Conservation (phyloP, 495 filamentous ascomycete species). For the Friedmanniomyces endolithicus region DNA sequence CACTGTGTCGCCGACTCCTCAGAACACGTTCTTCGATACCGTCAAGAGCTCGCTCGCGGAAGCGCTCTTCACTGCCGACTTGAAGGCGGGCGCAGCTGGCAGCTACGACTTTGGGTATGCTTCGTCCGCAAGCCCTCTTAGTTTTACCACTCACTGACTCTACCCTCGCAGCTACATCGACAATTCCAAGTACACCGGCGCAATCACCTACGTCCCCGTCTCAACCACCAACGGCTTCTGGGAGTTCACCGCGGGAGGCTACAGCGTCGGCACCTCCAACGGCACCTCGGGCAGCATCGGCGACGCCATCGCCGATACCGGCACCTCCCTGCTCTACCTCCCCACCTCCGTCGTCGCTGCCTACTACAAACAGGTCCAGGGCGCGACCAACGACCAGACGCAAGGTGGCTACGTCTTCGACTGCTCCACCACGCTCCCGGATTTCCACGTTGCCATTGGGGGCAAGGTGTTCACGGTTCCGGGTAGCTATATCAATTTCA, state of each 20-base stretch:
- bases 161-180: constrained; percentile 38
- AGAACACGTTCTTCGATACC: constrained; percentile 61
- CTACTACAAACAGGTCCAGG: constrained; percentile 51
- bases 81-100: constrained; percentile 53
- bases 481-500: constrained; percentile 39
- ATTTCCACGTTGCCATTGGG: constrained; percentile 49
- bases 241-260: constrained; percentile 50
- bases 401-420: constrained; percentile 57
- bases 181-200: constrained; percentile 47
- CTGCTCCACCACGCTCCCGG: constrained; percentile 49
- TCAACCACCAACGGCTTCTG: constrained; percentile 55
- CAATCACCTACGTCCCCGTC: constrained; percentile 49
- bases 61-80: constrained; percentile 56
- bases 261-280: constrained; percentile 42
- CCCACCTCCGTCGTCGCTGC: constrained; percentile 41
- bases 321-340: constrained; percentile 60
- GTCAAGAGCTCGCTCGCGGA: constrained; percentile 43
- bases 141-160: constrained; percentile 38
- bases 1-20: constrained; percentile 46
- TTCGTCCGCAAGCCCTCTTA: constrained; percentile 43
- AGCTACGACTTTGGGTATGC: constrained; percentile 56
- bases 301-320: constrained; percentile 50
- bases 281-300: constrained; percentile 27
- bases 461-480: constrained; percentile 39
- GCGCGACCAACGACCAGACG: constrained; percentile 35